Percentiles rank a stretch among this genome's conserved stretches.
Evolutionary conservation across 2,329 filamentous ascomycete genomes (phyloP).

Genomic region (Pseudocercospora cruenta): DNA sequence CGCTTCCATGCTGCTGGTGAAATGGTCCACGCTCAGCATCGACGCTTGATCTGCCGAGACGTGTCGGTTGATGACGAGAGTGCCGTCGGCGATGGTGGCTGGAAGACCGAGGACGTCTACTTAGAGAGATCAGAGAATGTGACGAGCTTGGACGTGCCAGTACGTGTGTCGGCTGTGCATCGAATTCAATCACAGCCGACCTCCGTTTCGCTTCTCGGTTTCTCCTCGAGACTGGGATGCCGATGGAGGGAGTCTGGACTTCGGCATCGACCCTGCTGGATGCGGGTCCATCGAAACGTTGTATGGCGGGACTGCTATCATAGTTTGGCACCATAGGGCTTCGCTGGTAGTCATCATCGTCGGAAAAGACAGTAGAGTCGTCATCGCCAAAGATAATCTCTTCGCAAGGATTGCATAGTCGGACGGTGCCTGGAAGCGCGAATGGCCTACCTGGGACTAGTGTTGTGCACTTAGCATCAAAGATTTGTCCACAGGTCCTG

Average conservation of each 20-base stretch:
- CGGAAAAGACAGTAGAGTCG: slow-evolving; percentile 87
- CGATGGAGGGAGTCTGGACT: slow-evolving; percentile 63
- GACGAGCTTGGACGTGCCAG: slow-evolving; percentile 92
- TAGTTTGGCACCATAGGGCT: slow-evolving; percentile 28
- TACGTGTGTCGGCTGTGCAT: slow-evolving; percentile 64
- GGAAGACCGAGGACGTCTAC: slow-evolving; percentile 73
- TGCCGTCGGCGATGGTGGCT: slow-evolving; percentile 76
- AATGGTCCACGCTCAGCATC: slow-evolving; percentile 84
- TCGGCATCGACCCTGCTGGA: slow-evolving; percentile 33
- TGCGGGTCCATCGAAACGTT: slow-evolving; percentile 28
- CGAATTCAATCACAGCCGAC: slow-evolving; percentile 88
- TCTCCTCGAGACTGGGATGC: slow-evolving; percentile 66
- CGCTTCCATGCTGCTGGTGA: slow-evolving; percentile 64
- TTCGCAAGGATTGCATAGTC: slow-evolving; percentile 92
- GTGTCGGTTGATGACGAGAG: slow-evolving; percentile 81
- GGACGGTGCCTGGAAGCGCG: slow-evolving; percentile 78
- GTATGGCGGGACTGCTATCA: slow-evolving; percentile 19
- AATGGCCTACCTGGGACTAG: slow-evolving; percentile 88
- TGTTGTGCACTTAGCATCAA: slow-evolving; percentile 93
- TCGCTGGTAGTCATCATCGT: slow-evolving; percentile 58
- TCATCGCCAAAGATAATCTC: slow-evolving; percentile 87
- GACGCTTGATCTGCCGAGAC: slow-evolving; percentile 66
- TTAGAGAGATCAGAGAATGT: slow-evolving; percentile 77
- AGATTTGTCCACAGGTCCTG: slow-evolving; percentile 94
- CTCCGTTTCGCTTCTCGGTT: slow-evolving; percentile 78